These are phyloP conservation scores for Mycena indigotica DNA, from an alignment of 768 basidiomycete species.

Conservation along the genomic window DNA sequence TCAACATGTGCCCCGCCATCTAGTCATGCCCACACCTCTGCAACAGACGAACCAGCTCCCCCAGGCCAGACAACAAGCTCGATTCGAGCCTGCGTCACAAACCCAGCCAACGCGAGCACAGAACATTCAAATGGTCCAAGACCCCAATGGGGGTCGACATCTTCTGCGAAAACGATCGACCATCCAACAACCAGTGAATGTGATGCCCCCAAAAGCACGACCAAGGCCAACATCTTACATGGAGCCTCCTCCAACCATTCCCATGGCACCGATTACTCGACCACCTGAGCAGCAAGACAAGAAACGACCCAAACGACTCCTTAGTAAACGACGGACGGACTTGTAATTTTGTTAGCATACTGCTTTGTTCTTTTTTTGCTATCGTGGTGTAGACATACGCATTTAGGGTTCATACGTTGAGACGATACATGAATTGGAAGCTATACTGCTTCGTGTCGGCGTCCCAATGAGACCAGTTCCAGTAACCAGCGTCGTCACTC, in stretches of 20 bases:
- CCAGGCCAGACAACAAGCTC: constrained; percentile 17
- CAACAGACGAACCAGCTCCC: constrained; percentile 36
- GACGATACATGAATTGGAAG: constrained; percentile 95
- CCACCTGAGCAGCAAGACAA: constrained; percentile 28
- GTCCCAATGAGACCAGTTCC: constrained; percentile 99
- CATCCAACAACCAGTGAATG: not conserved
- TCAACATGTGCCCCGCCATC: constrained; percentile 57
- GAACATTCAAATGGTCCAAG: constrained; percentile 17
- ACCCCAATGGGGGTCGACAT: constrained; percentile 12
- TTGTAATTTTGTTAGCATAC: constrained; percentile 24
- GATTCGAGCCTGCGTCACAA: constrained; percentile 12
- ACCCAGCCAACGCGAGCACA: constrained; percentile 15
- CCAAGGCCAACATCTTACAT: constrained; percentile 16
- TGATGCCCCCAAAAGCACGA: constrained; percentile 9
- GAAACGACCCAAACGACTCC: constrained; percentile 38
- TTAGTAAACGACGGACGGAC: constrained; percentile 48
- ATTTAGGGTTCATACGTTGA: constrained; percentile 24
- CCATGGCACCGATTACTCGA: constrained; percentile 15
- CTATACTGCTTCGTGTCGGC: constrained; percentile 98
- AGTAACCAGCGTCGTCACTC: constrained; percentile 84
- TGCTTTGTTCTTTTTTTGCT: constrained; percentile 2
- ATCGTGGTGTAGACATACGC: not conserved
- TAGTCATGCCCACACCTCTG: constrained; percentile 76
- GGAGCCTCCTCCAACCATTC: constrained; percentile 20
- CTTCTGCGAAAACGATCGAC: constrained; percentile 15